phyloP scores from a whole-genome alignment of 192 early-diverging fungal species.

The Coemansia sp. region DNA sequence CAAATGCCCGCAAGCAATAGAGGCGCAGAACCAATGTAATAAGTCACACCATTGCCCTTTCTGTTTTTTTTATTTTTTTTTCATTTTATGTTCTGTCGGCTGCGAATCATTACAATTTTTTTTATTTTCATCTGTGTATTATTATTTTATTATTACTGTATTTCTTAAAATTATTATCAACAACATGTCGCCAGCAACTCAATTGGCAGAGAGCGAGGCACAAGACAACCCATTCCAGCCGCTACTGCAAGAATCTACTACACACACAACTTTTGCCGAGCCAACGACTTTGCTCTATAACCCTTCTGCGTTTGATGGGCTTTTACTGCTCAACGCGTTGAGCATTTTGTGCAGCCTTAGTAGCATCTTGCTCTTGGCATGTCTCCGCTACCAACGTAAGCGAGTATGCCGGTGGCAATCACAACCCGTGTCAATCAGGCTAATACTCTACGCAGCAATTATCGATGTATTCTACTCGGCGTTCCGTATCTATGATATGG shows the following conservation, averaged over 20 bases:
- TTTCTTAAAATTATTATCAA: not conserved
- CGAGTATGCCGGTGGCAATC: constrained; percentile 6
- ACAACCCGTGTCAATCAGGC: constrained; percentile 27
- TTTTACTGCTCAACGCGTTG: constrained; percentile 17
- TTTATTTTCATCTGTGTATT: too few relatives aligned
- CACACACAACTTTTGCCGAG: not conserved
- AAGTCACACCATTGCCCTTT: too few relatives aligned
- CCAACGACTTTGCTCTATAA: constrained; percentile 13
- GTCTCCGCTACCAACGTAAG: constrained; percentile 11
- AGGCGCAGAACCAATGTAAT: too few relatives aligned
- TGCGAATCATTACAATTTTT: too few relatives aligned
- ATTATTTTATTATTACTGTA: too few relatives aligned
- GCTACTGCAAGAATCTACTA: constrained; percentile 2
- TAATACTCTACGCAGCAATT: constrained; percentile 23
- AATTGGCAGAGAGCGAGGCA: not conserved
- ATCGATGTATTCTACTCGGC: constrained; percentile 23
- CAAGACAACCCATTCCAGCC: constrained; percentile 27
- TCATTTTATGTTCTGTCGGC: too few relatives aligned
- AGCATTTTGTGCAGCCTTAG: constrained; percentile 26
- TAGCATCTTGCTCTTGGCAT: constrained; percentile 8
- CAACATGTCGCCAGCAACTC: not conserved
- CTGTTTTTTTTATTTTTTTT: too few relatives aligned
- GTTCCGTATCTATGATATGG: constrained; percentile 30
- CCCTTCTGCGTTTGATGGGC: constrained; percentile 2
- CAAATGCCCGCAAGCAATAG: too few relatives aligned